Evolutionary conservation across 306 rosid genomes (phyloP).

Genomic region (Inga leiocalycina): DNA sequence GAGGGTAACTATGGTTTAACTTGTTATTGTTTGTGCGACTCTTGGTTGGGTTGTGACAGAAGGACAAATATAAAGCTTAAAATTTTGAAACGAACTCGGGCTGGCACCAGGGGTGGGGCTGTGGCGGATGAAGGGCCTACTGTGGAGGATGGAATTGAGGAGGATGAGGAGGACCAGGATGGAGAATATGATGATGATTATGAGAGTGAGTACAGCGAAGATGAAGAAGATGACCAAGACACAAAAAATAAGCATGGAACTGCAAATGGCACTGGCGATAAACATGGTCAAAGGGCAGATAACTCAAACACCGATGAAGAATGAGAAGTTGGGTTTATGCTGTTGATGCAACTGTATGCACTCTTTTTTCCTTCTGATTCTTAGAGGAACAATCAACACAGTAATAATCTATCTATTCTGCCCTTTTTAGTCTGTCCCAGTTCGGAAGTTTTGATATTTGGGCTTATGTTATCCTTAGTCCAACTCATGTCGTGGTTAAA

Average conservation of each 20-base stretch:
- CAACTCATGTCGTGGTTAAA: conserved; percentile 37
- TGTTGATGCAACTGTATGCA: conserved; percentile 28
- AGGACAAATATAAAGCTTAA: conserved; percentile 72
- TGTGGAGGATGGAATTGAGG: conserved; percentile 59
- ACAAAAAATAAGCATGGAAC: conserved; percentile 47
- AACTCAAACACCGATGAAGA: conserved; percentile 55
- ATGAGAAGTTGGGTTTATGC: conserved; percentile 31
- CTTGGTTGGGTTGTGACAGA: conserved; percentile 94
- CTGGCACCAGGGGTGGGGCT: conserved; percentile 71
- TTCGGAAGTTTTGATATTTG: conserved; percentile 17
- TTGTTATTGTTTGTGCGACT: conserved; percentile 84
- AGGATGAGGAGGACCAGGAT: conserved; percentile 54
- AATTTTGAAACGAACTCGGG: conserved; percentile 90
- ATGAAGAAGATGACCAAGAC: conserved; percentile 54
- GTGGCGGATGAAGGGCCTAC: conserved; percentile 61
- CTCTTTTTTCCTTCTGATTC: conserved; percentile 18
- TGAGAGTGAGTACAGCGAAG: conserved; percentile 61
- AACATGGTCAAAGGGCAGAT: conserved; percentile 43
- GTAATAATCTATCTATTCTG: conserved; percentile 11
- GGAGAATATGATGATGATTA: conserved; percentile 56
- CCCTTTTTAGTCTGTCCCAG: conserved; percentile 33
- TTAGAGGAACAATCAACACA: conserved; percentile 30
- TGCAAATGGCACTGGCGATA: conserved; percentile 44
- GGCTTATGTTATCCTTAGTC: conserved; percentile 19
- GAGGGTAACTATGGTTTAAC: conserved; percentile 90